phyloP scores from a whole-genome alignment of 208 protist genomes.

The Lotmaria passim region DNA sequence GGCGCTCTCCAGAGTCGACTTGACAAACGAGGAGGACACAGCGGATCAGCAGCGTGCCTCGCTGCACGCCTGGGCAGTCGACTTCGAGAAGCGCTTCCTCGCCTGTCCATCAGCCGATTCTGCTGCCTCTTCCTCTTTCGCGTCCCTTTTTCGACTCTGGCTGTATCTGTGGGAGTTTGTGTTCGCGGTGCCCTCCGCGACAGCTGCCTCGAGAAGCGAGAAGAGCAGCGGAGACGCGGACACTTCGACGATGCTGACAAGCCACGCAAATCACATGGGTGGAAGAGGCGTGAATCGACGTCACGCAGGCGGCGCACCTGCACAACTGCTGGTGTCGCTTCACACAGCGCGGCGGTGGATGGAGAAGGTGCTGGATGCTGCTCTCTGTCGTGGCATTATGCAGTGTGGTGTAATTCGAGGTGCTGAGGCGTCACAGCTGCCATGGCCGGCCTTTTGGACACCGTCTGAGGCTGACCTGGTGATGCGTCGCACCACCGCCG shows the following conservation, averaged over 20 bases:
- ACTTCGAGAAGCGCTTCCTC: slow-evolving; percentile 26
- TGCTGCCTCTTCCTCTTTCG: slow-evolving; percentile 15
- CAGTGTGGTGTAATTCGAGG: not conserved
- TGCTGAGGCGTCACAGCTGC: not conserved
- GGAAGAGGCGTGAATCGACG: not conserved
- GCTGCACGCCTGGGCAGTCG: slow-evolving; percentile 27
- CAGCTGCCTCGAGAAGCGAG: too few relatives aligned
- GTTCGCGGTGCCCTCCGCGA: slow-evolving; percentile 19
- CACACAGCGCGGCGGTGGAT: slow-evolving; percentile 36
- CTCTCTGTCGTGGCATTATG: not conserved
- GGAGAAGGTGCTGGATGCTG: slow-evolving; percentile 17
- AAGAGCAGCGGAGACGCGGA: too few relatives aligned
- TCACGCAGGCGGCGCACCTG: not conserved
- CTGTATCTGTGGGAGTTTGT: slow-evolving; percentile 75
- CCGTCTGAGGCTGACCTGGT: slow-evolving; percentile 6
- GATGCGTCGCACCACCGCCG: slow-evolving; percentile 9
- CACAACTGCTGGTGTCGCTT: slow-evolving; percentile 14
- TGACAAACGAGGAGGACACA: slow-evolving; percentile 28
- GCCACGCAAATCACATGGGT: not conserved
- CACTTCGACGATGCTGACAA: not conserved
- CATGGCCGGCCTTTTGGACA: not conserved
- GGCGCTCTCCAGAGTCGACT: not conserved
- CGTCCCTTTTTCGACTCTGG: slow-evolving; percentile 48
- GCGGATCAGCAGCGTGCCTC: slow-evolving; percentile 12
- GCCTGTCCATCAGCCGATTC: not conserved